Evolutionary conservation across 768 basidiomycete species (phyloP).

Genomic region (Melanogaster broomeanus): DNA sequence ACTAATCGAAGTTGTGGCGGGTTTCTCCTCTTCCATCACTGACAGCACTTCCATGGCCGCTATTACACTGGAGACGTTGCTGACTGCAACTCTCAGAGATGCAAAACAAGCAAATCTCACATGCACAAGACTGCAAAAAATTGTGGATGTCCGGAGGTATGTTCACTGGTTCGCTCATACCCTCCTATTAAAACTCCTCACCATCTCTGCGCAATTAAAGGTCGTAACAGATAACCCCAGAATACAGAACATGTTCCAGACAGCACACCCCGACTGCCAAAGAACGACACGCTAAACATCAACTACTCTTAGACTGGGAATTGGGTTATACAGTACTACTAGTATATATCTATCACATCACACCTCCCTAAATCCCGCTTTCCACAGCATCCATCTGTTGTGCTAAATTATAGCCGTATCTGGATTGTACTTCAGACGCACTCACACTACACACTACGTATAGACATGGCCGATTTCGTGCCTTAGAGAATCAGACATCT

Average conservation of each 20-base stretch:
- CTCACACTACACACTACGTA: slow-evolving; percentile 19
- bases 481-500: slow-evolving; percentile 7
- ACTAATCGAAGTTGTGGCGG: background rate
- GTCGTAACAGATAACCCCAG: slow-evolving; percentile 37
- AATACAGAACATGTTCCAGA: slow-evolving; percentile 39
- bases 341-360: background rate
- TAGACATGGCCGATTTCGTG: background rate
- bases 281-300: slow-evolving; percentile 14
- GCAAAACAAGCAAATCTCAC: slow-evolving; percentile 37
- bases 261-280: slow-evolving; percentile 34
- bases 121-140: slow-evolving; percentile 37
- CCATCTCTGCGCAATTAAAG: slow-evolving; percentile 16
- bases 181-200: slow-evolving; percentile 16
- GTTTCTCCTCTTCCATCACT: slow-evolving; percentile 2
- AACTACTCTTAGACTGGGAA: slow-evolving; percentile 3
- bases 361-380: background rate
- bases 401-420: background rate
- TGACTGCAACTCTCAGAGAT: slow-evolving; percentile 32
- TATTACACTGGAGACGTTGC: slow-evolving; percentile 35
- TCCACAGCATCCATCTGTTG: background rate
- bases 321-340: background rate
- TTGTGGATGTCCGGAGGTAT: slow-evolving; percentile 32
- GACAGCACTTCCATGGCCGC: slow-evolving; percentile 39
- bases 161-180: slow-evolving; percentile 3
- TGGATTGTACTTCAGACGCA: slow-evolving; percentile 6